Percentiles rank a stretch among this genome's conserved stretches.
These are phyloP conservation scores for Arthroderma sp. DNA, from an alignment of 2,329 filamentous ascomycete genomes.

Conservation along the genomic window DNA sequence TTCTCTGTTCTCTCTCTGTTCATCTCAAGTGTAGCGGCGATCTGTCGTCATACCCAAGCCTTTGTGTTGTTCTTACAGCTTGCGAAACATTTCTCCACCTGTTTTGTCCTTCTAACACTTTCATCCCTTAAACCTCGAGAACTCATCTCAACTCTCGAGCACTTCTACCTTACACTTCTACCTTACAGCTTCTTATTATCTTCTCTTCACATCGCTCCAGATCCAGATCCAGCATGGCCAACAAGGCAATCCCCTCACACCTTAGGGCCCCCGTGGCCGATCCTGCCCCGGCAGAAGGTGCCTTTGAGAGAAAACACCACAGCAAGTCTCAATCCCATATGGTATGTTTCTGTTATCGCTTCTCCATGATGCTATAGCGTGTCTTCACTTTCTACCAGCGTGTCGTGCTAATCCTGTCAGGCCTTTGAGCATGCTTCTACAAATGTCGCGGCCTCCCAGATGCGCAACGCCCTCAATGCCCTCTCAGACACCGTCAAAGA, in stretches of 20 bases:
- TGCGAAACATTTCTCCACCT: too few species aligned
- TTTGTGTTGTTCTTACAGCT: too few species aligned
- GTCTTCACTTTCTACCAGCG: neutral
- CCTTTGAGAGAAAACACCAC: slow-evolving; percentile 33
- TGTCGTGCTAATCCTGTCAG: slow-evolving; percentile 34
- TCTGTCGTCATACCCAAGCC: too few species aligned
- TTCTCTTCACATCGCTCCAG: neutral
- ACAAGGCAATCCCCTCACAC: slow-evolving; percentile 70
- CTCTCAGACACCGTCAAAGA: slow-evolving; percentile 84
- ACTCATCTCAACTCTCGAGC: too few species aligned
- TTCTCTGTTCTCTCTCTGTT: neutral
- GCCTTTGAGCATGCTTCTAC: slow-evolving; percentile 99
- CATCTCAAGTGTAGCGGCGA: too few species aligned
- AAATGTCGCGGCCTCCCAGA: slow-evolving; percentile 93
- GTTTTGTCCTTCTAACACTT: too few species aligned
- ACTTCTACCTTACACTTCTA: slow-evolving; percentile 5
- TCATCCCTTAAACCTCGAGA: too few species aligned
- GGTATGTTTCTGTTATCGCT: slow-evolving; percentile 27
- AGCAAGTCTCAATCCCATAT: slow-evolving; percentile 44
- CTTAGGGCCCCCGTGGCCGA: slow-evolving; percentile 45
- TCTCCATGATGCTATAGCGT: neutral
- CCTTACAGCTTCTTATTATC: slow-evolving; percentile 3
- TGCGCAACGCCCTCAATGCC: slow-evolving; percentile 93
- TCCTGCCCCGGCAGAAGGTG: slow-evolving; percentile 20
- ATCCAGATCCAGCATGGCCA: slow-evolving; percentile 46